These are phyloP conservation scores for Stellera chamaejasme DNA, from an alignment of 345 rosid genomes.

Conservation along the genomic window DNA sequence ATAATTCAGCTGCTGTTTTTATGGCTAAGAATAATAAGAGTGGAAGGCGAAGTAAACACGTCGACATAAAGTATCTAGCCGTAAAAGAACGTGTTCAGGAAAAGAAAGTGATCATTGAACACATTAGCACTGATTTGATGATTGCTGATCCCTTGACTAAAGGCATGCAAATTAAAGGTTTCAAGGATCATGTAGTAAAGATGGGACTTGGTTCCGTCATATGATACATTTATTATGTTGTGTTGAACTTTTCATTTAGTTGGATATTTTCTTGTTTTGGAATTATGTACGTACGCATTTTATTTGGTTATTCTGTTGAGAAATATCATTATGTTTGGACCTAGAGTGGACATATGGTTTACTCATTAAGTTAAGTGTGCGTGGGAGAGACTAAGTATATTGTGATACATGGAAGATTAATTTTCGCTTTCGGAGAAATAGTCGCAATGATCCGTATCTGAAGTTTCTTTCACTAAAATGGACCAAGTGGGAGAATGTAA, in stretches of 20 bases:
- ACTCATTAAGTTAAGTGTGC: not conserved
- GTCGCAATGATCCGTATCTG: too few species aligned
- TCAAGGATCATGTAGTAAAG: not conserved
- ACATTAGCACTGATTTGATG: too few species aligned
- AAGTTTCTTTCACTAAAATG: not conserved
- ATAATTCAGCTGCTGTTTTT: not conserved
- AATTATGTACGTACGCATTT: not conserved
- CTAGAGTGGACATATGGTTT: slow-evolving; percentile 1
- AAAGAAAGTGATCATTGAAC: not conserved
- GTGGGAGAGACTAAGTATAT: not conserved
- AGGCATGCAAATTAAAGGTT: not conserved
- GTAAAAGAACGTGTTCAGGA: not conserved
- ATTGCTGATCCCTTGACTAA: too few species aligned
- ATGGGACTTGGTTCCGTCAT: not conserved
- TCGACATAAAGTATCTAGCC: not conserved
- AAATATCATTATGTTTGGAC: not conserved
- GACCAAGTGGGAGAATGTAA: slow-evolving; percentile 2
- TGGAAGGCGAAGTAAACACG: too few species aligned
- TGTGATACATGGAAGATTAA: not conserved
- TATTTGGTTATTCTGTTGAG: not conserved
- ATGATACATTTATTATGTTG: not conserved
- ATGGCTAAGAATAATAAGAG: not conserved
- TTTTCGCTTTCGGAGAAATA: not conserved
- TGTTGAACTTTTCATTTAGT: not conserved
- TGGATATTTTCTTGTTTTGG: not conserved